phyloP scores from a whole-genome alignment of 2,329 filamentous ascomycete genomes.

The Laburnicola sp. region DNA sequence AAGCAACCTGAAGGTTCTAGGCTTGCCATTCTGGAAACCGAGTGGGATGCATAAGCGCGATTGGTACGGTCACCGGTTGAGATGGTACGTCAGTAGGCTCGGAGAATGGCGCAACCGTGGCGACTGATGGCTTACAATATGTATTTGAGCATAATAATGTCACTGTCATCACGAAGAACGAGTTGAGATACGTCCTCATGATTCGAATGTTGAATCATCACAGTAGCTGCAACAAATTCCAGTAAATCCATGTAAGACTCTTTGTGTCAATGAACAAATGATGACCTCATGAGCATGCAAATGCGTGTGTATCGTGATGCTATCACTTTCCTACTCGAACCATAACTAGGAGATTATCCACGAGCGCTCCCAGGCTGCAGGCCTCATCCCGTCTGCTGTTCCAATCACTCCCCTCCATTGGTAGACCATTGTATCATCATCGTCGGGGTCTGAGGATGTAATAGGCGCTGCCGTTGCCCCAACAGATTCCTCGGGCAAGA shows the following conservation, averaged over 20 bases:
- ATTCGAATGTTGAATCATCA: not conserved
- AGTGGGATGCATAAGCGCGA: not conserved
- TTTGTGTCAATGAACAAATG: not conserved
- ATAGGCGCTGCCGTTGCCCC: not conserved
- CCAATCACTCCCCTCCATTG: not conserved
- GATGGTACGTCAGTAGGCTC: too few relatives aligned
- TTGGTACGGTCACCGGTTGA: too few relatives aligned
- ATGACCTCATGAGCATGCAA: not conserved
- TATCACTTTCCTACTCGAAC: not conserved
- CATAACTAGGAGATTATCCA: not conserved
- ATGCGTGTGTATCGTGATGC: not conserved
- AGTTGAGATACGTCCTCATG: not conserved
- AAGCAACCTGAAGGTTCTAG: constrained; percentile 8
- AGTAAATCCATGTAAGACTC: not conserved
- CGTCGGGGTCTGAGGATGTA: not conserved
- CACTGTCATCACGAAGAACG: too few relatives aligned
- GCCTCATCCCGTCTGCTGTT: not conserved
- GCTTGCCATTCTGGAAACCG: constrained; percentile 4
- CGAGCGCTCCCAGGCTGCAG: not conserved
- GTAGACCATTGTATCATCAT: not conserved
- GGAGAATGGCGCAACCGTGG: too few relatives aligned
- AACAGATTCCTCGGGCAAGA: not conserved
- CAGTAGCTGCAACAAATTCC: not conserved
- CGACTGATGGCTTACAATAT: too few relatives aligned
- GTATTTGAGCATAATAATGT: too few relatives aligned